Conservation (phyloP, 1,284 basidiomycete species). For the Ceratobasidium sp. region DNA sequence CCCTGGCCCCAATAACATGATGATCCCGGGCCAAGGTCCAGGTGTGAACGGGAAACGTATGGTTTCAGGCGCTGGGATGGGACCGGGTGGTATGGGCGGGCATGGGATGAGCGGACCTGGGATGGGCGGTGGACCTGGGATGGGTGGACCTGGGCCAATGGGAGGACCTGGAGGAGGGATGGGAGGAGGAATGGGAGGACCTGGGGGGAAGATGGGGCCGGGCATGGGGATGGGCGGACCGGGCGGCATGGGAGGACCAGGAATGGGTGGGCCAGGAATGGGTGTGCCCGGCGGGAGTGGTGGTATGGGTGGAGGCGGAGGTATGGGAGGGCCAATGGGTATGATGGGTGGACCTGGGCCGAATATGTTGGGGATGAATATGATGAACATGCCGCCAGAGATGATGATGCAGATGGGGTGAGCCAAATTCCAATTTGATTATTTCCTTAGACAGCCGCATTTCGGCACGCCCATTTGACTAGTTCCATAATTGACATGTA, state of each 20-base stretch:
- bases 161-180: conserved; percentile 55
- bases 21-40: conserved; percentile 49
- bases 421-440: neutral
- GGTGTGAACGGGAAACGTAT: conserved; percentile 64
- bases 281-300: neutral
- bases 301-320: conserved; percentile 16
- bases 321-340: conserved; percentile 39
- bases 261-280: conserved; percentile 46
- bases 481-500: too few relatives aligned
- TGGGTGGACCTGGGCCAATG: conserved; percentile 44
- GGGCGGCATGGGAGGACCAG: conserved; percentile 41
- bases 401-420: conserved; percentile 41
- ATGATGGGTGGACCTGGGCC: conserved; percentile 53
- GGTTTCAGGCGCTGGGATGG: conserved; percentile 48
- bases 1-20: conserved; percentile 53
- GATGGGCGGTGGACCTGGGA: conserved; percentile 56
- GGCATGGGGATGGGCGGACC: conserved; percentile 26
- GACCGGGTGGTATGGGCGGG: conserved; percentile 58
- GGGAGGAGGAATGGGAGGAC: conserved; percentile 48
- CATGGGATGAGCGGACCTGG: conserved; percentile 55
- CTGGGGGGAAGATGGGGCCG: conserved; percentile 27
- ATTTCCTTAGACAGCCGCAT: conserved; percentile 13
- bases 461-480: too few relatives aligned
- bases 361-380: conserved; percentile 45
- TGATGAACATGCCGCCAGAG: conserved; percentile 45